phyloP scores from a whole-genome alignment of 495 filamentous ascomycete genomes.

The Penicillium malachiteum region DNA sequence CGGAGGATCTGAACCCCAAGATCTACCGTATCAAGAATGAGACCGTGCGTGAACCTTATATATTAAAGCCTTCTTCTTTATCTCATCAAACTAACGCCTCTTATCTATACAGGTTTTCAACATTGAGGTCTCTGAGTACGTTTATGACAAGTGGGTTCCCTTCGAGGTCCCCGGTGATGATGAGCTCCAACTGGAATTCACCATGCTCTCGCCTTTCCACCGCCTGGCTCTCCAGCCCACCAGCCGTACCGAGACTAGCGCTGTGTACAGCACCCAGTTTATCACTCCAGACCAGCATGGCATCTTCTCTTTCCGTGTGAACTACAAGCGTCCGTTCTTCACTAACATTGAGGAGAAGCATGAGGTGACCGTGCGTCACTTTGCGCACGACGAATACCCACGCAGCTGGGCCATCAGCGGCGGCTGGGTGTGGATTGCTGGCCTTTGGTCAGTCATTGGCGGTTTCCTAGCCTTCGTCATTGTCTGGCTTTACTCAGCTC shows the following conservation, averaged over 20 bases:
- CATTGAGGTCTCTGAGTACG: constrained; percentile 86
- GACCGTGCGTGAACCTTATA: constrained; percentile 63
- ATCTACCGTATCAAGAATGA: constrained; percentile 98
- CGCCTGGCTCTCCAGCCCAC: constrained; percentile 71
- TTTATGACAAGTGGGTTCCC: constrained; percentile 65
- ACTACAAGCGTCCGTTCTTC: constrained; percentile 93
- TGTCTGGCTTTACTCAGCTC: constrained; percentile 86
- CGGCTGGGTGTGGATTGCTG: constrained; percentile 94
- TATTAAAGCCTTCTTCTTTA: constrained; percentile 2
- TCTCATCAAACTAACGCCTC: constrained; percentile 23
- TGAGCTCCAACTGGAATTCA: constrained; percentile 88
- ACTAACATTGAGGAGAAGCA: constrained; percentile 91
- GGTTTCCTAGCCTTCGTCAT: constrained; percentile 85
- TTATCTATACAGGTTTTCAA: constrained; percentile 64
- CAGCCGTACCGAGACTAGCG: constrained; percentile 59
- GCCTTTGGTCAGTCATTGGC: constrained; percentile 75
- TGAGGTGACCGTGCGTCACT: constrained; percentile 90
- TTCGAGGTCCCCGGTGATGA: constrained; percentile 70
- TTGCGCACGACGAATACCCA: constrained; percentile 95
- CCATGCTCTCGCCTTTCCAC: constrained; percentile 98
- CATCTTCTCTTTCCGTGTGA: constrained; percentile 94
- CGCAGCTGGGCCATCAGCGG: constrained; percentile 85
- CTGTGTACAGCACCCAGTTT: constrained; percentile 74
- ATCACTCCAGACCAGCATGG: constrained; percentile 92
- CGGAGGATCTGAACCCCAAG: constrained; percentile 65